Conservation (phyloP, 75 land plant species). For the Cunninghamia lanceolata region DNA sequence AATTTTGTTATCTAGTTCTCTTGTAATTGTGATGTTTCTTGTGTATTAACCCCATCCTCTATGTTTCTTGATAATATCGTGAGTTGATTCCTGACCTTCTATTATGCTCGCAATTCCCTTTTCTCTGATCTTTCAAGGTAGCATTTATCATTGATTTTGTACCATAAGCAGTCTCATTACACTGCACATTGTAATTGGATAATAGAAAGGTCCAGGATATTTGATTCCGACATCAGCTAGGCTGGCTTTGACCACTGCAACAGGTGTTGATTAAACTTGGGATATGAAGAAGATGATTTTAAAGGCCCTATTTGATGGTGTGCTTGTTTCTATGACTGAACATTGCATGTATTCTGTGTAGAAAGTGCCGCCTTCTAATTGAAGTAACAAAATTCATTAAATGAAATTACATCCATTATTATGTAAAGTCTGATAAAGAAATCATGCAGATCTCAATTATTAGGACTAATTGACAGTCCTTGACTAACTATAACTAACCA, state of each 20-base stretch:
- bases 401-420: not conserved
- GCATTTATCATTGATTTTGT: not conserved
- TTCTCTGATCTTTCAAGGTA: not conserved
- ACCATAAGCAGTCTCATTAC: not conserved
- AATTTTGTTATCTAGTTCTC: not conserved
- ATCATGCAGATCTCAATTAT: not conserved
- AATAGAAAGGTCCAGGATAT: not conserved
- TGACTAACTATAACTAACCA: not conserved
- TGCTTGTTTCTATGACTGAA: not conserved
- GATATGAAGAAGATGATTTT: not conserved
- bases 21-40: not conserved
- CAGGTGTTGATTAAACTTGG: not conserved
- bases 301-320: not conserved
- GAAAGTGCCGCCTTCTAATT: not conserved
- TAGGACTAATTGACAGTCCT: not conserved
- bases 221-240: not conserved
- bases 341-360: not conserved
- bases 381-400: not conserved
- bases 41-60: not conserved
- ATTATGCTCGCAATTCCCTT: not conserved
- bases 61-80: not conserved
- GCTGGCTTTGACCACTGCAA: not conserved
- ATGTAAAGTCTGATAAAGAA: not conserved
- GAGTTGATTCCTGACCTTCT: not conserved
- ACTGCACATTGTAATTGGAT: not conserved